Percentiles rank a stretch among this genome's conserved stretches.
These are phyloP conservation scores for Galeopsis tetrahit DNA, from an alignment of 257 asterid genomes.

Conservation along the genomic window DNA sequence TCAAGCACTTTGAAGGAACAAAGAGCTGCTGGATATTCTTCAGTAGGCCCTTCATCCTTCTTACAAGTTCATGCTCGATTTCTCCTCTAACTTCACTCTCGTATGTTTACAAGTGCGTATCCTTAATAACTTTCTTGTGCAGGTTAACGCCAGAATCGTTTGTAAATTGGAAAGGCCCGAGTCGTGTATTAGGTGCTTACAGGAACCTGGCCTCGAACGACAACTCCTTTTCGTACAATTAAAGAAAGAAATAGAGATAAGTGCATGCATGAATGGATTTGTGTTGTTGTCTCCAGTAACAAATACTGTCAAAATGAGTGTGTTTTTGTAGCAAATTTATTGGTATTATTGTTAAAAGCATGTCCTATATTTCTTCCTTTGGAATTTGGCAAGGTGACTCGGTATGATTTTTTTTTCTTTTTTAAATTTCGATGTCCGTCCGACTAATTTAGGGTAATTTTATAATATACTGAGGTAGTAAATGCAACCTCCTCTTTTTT, in stretches of 20 bases:
- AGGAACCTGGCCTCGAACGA: slow-evolving; percentile 15
- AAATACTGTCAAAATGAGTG: slow-evolving; percentile 6
- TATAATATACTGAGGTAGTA: slow-evolving; percentile 25
- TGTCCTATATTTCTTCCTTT: not conserved
- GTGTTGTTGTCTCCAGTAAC: slow-evolving; percentile 12
- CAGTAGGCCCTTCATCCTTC: slow-evolving; percentile 82
- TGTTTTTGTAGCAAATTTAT: slow-evolving; percentile 11
- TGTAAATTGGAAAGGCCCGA: slow-evolving; percentile 34
- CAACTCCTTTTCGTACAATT: slow-evolving; percentile 27
- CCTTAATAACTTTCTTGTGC: slow-evolving; percentile 18
- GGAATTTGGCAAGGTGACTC: not conserved
- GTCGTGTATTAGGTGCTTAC: slow-evolving; percentile 32
- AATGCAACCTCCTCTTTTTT: slow-evolving; percentile 14
- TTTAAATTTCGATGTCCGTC: too few species aligned
- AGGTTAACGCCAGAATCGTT: slow-evolving; percentile 39
- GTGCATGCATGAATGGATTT: slow-evolving; percentile 11
- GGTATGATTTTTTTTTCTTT: not conserved
- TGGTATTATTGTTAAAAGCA: slow-evolving; percentile 3
- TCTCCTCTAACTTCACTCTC: not conserved
- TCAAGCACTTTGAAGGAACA: slow-evolving; percentile 86
- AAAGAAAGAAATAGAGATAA: not conserved
- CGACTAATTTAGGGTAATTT: too few species aligned
- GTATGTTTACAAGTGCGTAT: slow-evolving; percentile 1
- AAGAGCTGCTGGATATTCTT: slow-evolving; percentile 81
- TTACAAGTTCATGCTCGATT: slow-evolving; percentile 44